Evolutionary conservation across 345 rosid species (phyloP).

Genomic region (Moricandia arvensis): DNA sequence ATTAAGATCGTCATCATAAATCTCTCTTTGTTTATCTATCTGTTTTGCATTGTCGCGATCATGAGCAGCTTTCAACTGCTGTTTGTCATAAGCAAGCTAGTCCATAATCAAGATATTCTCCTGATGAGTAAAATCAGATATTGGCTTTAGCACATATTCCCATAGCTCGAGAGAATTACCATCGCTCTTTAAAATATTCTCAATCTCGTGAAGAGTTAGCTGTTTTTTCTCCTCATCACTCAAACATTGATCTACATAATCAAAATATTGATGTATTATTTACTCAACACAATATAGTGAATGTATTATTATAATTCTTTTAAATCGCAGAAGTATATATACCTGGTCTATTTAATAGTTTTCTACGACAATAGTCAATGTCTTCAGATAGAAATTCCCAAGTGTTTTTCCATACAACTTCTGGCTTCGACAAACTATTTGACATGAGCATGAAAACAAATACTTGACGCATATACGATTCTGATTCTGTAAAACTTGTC

Average conservation of each 20-base stretch:
- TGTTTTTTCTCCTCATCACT: neutral
- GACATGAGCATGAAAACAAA: neutral
- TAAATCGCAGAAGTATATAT: too few species aligned
- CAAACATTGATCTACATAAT: neutral
- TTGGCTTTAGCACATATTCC: neutral
- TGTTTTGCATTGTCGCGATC: neutral
- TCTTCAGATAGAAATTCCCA: neutral
- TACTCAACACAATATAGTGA: too few species aligned
- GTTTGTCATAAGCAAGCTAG: neutral
- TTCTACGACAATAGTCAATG: neutral
- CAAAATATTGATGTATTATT: too few species aligned
- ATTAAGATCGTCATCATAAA: neutral
- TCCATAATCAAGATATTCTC: neutral
- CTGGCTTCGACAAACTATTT: too few species aligned
- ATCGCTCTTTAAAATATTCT: neutral
- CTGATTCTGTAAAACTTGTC: neutral
- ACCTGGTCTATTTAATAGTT: neutral
- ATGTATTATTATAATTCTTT: too few species aligned
- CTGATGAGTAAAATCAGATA: neutral
- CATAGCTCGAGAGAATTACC: neutral
- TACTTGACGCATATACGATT: neutral
- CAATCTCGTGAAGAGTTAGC: neutral
- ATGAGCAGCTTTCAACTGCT: neutral
- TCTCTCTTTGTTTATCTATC: neutral
- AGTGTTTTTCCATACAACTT: neutral